These are phyloP conservation scores for Butyriboletus appendiculatus DNA, from an alignment of 1,284 basidiomycete species.

Conservation along the genomic window DNA sequence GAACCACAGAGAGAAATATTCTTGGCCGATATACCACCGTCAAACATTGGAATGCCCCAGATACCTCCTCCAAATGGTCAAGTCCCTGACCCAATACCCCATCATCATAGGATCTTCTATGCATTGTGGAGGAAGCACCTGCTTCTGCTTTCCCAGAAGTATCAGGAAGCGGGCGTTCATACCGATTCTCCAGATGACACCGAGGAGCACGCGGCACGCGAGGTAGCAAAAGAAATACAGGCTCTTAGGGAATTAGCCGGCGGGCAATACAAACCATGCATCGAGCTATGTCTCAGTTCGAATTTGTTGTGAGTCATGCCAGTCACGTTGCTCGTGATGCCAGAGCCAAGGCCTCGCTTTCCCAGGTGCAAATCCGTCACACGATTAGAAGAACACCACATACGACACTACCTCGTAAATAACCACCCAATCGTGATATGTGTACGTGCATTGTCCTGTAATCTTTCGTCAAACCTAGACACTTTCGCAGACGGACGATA, in stretches of 20 bases:
- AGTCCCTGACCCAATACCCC: conserved; percentile 21
- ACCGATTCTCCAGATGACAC: conserved; percentile 10
- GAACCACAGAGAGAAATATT: conserved; percentile 60
- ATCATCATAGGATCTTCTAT: conserved; percentile 26
- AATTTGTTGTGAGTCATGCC: conserved; percentile 63
- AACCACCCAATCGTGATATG: conserved; percentile 75
- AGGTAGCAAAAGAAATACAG: conserved; percentile 31
- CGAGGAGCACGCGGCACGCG: conserved; percentile 22
- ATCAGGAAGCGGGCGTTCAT: conserved; percentile 14
- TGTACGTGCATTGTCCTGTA: conserved; percentile 45
- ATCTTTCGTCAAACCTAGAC: background rate
- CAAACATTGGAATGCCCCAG: conserved; percentile 12
- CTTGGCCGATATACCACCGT: conserved; percentile 34
- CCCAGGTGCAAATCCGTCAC: conserved; percentile 68
- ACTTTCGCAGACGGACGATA: conserved; percentile 71
- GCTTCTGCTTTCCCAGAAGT: conserved; percentile 21
- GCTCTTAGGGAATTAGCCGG: conserved; percentile 13
- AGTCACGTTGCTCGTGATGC: background rate
- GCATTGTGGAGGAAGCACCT: conserved; percentile 30
- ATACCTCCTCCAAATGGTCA: conserved; percentile 23
- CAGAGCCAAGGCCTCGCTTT: background rate
- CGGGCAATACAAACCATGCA: conserved; percentile 51
- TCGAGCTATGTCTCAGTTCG: conserved; percentile 83
- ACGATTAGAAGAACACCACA: conserved; percentile 68
- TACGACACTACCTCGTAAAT: conserved; percentile 61